Conservation (phyloP, 352 stramenopile species). For the Phytopythium boreale region DNA sequence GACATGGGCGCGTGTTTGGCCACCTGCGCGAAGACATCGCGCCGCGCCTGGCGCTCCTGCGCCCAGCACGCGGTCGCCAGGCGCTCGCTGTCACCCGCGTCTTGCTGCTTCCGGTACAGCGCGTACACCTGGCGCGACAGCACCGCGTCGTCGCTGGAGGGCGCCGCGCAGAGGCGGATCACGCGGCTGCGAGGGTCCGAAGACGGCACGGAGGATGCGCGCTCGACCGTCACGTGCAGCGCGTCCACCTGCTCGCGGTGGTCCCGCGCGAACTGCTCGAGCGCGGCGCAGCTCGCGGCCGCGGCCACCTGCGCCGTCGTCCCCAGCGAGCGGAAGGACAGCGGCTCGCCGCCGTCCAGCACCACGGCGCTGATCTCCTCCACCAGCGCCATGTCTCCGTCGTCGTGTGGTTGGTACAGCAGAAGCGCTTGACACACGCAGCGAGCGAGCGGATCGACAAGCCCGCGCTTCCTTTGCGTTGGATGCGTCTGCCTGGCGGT, state of each 20-base stretch:
- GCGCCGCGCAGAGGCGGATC: slow-evolving; percentile 22
- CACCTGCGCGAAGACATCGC: slow-evolving; percentile 44
- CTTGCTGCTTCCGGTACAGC: slow-evolving; percentile 32
- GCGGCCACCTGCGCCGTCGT: slow-evolving; percentile 24
- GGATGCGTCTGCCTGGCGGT: background rate
- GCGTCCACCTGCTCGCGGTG: slow-evolving; percentile 31
- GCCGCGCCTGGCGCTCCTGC: slow-evolving; percentile 58
- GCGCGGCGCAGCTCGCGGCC: slow-evolving; percentile 27
- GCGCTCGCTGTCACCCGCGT: slow-evolving; percentile 11
- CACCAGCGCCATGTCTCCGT: slow-evolving; percentile 13
- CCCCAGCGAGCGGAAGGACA: slow-evolving; percentile 56
- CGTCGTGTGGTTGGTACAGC: background rate
- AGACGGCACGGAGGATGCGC: slow-evolving; percentile 14
- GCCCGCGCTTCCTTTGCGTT: background rate
- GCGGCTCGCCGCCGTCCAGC: slow-evolving; percentile 46
- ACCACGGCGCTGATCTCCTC: slow-evolving; percentile 56
- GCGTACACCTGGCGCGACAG: slow-evolving; percentile 48
- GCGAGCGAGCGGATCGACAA: background rate
- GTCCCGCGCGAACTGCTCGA: slow-evolving; percentile 33
- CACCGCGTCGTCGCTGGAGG: slow-evolving; percentile 13
- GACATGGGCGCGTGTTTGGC: slow-evolving; percentile 39
- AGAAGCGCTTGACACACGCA: background rate
- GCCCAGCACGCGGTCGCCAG: slow-evolving; percentile 47
- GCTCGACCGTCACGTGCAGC: slow-evolving; percentile 41
- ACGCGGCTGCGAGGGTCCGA: slow-evolving; percentile 47